phyloP scores from a whole-genome alignment of 345 rosid species.

The Viola odorata region DNA sequence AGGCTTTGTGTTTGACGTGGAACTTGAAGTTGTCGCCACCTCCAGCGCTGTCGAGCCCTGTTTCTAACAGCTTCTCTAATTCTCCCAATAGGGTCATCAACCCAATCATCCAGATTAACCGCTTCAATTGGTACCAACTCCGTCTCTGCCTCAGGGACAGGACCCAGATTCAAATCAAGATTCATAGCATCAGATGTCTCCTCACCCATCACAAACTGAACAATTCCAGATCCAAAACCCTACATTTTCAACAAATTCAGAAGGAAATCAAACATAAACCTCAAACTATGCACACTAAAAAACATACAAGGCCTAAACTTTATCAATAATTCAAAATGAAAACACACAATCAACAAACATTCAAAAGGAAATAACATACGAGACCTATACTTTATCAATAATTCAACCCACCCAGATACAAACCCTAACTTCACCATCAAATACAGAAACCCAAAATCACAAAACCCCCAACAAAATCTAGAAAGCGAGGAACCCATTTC shows the following conservation, averaged over 20 bases:
- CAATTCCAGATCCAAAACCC: conserved; percentile 17
- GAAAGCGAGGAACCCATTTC: too few relatives aligned
- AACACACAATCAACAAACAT: conserved; percentile 4
- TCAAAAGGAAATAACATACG: conserved; percentile 1
- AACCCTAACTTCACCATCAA: neutral
- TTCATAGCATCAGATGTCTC: conserved; percentile 79
- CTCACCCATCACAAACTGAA: conserved; percentile 50
- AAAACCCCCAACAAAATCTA: too few relatives aligned
- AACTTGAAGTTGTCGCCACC: conserved; percentile 48
- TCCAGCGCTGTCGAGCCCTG: conserved; percentile 42
- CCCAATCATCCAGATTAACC: conserved; percentile 57
- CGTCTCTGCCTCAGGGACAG: conserved; percentile 60
- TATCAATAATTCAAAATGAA: conserved; percentile 6
- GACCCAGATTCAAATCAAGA: conserved; percentile 94
- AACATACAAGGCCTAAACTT: neutral
- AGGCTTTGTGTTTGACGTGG: conserved; percentile 40
- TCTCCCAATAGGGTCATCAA: conserved; percentile 42
- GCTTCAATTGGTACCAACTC: conserved; percentile 36
- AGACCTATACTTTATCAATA: neutral
- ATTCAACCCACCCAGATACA: conserved; percentile 1
- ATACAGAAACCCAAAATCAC: neutral
- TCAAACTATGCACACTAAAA: neutral
- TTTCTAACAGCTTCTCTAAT: conserved; percentile 58
- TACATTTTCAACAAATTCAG: conserved; percentile 9
- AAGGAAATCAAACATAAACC: neutral